These are phyloP conservation scores for Phaeotremella fagi DNA, from an alignment of 768 basidiomycete species.

Conservation along the genomic window DNA sequence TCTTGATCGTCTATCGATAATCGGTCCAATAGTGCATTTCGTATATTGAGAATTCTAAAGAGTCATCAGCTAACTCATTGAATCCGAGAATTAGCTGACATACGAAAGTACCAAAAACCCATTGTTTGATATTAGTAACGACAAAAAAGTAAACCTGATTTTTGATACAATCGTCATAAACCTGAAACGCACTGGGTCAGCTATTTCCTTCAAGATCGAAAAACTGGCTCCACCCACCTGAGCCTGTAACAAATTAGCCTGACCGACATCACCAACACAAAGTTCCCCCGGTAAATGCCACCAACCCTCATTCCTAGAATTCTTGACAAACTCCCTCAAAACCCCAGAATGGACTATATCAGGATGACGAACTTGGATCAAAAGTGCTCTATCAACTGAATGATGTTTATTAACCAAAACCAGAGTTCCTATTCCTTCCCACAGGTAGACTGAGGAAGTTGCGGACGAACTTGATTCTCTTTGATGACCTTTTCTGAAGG, in stretches of 20 bases:
- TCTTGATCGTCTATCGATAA: slow-evolving; percentile 34
- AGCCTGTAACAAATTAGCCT: slow-evolving; percentile 45
- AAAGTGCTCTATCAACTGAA: slow-evolving; percentile 36
- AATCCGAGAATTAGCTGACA: slow-evolving; percentile 10
- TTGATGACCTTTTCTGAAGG: slow-evolving; percentile 1
- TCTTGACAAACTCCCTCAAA: slow-evolving; percentile 37
- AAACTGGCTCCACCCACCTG: slow-evolving; percentile 22
- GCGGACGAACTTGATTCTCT: neutral
- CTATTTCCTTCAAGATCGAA: neutral
- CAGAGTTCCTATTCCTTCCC: slow-evolving; percentile 46
- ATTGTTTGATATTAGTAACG: slow-evolving; percentile 44
- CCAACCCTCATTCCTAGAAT: slow-evolving; percentile 25
- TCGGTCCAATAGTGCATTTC: slow-evolving; percentile 33
- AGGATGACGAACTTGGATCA: slow-evolving; percentile 42
- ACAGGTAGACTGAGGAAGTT: slow-evolving; percentile 10
- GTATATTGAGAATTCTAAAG: slow-evolving; percentile 39
- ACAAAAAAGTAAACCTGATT: slow-evolving; percentile 46
- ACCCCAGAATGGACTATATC: slow-evolving; percentile 30
- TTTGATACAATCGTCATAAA: slow-evolving; percentile 43
- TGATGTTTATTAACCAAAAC: slow-evolving; percentile 38
- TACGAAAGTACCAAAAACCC: slow-evolving; percentile 47
- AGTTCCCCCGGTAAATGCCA: slow-evolving; percentile 32
- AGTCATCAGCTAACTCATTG: neutral
- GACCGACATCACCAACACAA: slow-evolving; percentile 39
- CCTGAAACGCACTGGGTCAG: slow-evolving; percentile 2